Evolutionary conservation across 2,329 filamentous ascomycete species (phyloP).

Genomic region (Akanthomyces lecanii): DNA sequence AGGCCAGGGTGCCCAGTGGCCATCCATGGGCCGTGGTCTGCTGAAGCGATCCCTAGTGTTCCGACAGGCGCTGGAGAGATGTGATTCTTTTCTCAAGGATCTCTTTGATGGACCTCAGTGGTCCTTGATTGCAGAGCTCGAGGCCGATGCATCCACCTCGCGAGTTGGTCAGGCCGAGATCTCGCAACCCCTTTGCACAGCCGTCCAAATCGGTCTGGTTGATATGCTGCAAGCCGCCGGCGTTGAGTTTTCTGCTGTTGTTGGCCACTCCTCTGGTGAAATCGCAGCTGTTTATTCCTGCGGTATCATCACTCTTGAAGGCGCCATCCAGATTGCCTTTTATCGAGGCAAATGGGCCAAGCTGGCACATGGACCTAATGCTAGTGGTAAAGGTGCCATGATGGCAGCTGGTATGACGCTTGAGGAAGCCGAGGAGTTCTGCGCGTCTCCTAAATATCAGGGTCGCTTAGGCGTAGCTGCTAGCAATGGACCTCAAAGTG

Average conservation of each 20-base stretch:
- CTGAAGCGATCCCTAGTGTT: not conserved
- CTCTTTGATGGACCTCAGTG: constrained; percentile 24
- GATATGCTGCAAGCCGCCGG: constrained; percentile 26
- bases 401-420: constrained; percentile 19
- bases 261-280: constrained; percentile 49
- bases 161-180: constrained; percentile 24
- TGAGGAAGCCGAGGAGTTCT: constrained; percentile 16
- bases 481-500: constrained; percentile 21
- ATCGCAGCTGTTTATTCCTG: constrained; percentile 48
- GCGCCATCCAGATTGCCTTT: constrained; percentile 26
- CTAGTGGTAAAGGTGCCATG: constrained; percentile 18
- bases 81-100: constrained; percentile 6
- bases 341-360: constrained; percentile 17
- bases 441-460: constrained; percentile 12
- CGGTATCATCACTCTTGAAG: constrained; percentile 31
- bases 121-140: constrained; percentile 21
- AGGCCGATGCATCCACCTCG: not conserved
- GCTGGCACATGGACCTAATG: not conserved
- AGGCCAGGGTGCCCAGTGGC: constrained; percentile 32
- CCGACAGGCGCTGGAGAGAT: constrained; percentile 16
- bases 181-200: constrained; percentile 30
- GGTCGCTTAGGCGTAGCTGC: constrained; percentile 23
- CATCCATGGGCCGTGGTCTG: constrained; percentile 29
- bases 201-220: constrained; percentile 26
- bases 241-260: constrained; percentile 32